Conservation (phyloP, 78 protist genomes). For the Salpingoeca rosetta region DNA sequence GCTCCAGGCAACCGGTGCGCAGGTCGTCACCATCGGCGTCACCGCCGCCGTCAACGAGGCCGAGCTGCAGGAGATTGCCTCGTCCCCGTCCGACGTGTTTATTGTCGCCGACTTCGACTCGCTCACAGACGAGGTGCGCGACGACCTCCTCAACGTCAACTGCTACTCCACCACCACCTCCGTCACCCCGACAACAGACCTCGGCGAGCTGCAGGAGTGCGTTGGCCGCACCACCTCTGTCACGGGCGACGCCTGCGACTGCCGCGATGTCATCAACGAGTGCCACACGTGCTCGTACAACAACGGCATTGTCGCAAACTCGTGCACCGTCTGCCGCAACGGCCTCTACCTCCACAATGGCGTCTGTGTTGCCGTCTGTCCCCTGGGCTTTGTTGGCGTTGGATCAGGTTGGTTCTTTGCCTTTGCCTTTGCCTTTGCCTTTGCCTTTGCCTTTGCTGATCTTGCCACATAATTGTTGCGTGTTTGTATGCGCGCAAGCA, state of each 20-base stretch:
- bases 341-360: neutral
- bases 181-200: no score
- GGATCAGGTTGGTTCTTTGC: no score
- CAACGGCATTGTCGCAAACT: neutral
- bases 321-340: neutral
- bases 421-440: no score
- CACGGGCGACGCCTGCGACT: neutral
- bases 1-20: neutral
- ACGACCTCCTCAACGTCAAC: neutral
- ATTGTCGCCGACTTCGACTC: neutral
- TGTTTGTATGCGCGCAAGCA: no score
- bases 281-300: neutral
- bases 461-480: no score
- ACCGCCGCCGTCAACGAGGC: neutral
- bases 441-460: no score
- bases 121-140: neutral
- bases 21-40: neutral
- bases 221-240: neutral
- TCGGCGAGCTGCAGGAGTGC: no score
- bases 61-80: neutral
- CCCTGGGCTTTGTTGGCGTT: neutral
- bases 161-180: no score
- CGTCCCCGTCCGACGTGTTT: neutral
- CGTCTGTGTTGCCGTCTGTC: neutral
- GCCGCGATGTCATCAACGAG: neutral